phyloP scores from a whole-genome alignment of 768 basidiomycete genomes.

The Mycena sanguinolenta region DNA sequence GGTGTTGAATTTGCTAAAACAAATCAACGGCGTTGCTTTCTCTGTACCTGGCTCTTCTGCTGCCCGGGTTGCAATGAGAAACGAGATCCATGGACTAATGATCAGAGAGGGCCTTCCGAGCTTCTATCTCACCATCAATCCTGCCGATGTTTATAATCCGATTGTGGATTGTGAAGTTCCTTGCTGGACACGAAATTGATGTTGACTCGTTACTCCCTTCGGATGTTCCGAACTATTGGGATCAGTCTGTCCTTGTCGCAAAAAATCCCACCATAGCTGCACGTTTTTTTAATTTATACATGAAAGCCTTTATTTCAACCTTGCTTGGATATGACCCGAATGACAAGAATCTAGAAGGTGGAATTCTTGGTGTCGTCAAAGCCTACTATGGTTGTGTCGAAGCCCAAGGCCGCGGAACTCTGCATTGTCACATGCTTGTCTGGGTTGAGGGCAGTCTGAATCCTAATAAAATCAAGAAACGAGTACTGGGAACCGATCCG shows the following conservation, averaged over 20 bases:
- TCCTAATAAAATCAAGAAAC: constrained; percentile 15
- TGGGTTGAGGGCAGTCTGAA: constrained; percentile 18
- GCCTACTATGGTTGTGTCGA: too few species aligned
- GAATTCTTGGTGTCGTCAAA: too few species aligned
- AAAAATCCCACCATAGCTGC: constrained; percentile 13
- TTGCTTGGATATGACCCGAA: too few species aligned
- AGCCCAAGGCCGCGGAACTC: too few species aligned
- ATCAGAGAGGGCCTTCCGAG: too few species aligned
- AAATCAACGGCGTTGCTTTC: constrained; percentile 1
- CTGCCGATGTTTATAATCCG: too few species aligned
- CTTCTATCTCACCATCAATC: too few species aligned
- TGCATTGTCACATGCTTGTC: constrained; percentile 23
- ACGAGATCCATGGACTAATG: constrained; percentile 14
- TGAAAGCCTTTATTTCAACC: too few species aligned
- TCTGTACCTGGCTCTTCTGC: constrained; percentile 12
- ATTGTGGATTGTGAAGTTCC: constrained; percentile 2
- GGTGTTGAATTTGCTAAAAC: constrained; percentile 1
- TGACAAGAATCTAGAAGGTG: too few species aligned
- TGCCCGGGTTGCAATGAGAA: constrained; percentile 8
- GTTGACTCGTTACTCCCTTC: background rate
- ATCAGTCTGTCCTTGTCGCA: constrained; percentile 8
- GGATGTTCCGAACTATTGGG: constrained; percentile 2
- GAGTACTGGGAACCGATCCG: background rate
- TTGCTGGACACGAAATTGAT: constrained; percentile 11
- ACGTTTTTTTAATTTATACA: constrained; percentile 13